Conservation (phyloP, 2,329 filamentous ascomycete genomes). For the Drechmeria coniospora region DNA sequence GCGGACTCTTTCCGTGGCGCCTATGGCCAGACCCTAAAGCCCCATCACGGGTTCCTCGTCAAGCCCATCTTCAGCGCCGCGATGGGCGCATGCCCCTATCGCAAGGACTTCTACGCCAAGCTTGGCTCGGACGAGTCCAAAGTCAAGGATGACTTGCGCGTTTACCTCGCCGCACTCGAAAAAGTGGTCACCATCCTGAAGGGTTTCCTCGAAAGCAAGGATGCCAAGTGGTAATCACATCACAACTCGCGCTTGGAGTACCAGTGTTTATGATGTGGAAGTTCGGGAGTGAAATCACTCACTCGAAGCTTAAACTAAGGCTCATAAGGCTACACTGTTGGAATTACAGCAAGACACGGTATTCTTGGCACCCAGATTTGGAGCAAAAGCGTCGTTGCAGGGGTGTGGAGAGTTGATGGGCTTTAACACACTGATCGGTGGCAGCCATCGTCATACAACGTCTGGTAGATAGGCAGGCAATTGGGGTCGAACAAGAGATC, state of each 20-base stretch:
- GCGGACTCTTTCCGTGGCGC: slow-evolving; percentile 72
- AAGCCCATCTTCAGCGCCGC: slow-evolving; percentile 88
- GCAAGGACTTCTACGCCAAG: slow-evolving; percentile 85
- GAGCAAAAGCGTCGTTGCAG: too few species aligned
- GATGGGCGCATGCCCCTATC: slow-evolving; percentile 86
- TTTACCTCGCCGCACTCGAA: slow-evolving; percentile 66
- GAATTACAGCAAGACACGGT: too few species aligned
- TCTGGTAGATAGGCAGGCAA: too few species aligned
- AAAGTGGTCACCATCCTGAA: slow-evolving; percentile 64
- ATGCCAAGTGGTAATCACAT: slow-evolving; percentile 38
- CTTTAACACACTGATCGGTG: too few species aligned
- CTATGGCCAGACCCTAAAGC: slow-evolving; percentile 78
- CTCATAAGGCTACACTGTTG: too few species aligned
- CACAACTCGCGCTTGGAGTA: neutral
- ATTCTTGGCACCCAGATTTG: too few species aligned
- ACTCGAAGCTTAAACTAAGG: too few species aligned
- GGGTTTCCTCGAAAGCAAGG: slow-evolving; percentile 37
- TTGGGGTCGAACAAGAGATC: too few species aligned
- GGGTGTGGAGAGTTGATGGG: too few species aligned
- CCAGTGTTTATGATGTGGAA: too few species aligned
- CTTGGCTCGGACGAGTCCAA: slow-evolving; percentile 52
- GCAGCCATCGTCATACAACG: too few species aligned
- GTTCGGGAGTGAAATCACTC: too few species aligned
- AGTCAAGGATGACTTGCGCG: slow-evolving; percentile 47
- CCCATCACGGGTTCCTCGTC: slow-evolving; percentile 74